Conservation (phyloP, 2,329 filamentous ascomycete genomes). For the Raffaelea arxii region DNA sequence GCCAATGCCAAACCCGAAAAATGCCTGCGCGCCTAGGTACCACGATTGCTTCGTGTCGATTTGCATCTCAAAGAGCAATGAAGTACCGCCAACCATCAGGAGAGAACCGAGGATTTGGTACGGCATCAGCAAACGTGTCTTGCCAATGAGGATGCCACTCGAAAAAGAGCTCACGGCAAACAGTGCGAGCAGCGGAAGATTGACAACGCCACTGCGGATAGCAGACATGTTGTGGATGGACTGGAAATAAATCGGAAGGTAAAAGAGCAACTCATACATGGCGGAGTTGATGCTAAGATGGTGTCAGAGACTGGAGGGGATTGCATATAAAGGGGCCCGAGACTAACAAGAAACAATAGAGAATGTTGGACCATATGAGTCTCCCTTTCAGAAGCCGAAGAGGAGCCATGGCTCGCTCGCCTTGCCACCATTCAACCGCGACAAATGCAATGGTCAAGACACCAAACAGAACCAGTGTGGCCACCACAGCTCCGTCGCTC, state of each 20-base stretch:
- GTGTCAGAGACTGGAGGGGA: neutral
- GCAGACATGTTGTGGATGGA: constrained; percentile 28
- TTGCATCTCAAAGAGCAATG: constrained; percentile 41
- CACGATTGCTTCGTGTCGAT: constrained; percentile 31
- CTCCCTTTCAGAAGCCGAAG: constrained; percentile 28
- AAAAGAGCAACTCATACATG: constrained; percentile 5
- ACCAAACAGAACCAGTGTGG: constrained; percentile 22
- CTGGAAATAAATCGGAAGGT: constrained; percentile 30
- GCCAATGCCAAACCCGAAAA: constrained; percentile 29
- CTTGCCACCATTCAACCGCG: constrained; percentile 21
- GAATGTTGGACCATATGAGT: constrained; percentile 5
- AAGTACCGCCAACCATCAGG: constrained; percentile 32
- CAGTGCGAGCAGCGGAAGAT: constrained; percentile 24
- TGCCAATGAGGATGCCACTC: constrained; percentile 8
- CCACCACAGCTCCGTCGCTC: constrained; percentile 19
- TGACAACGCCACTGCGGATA: constrained; percentile 27
- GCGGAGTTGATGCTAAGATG: neutral
- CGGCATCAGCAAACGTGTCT: constrained; percentile 8
- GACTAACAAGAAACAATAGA: neutral
- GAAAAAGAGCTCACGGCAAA: constrained; percentile 5
- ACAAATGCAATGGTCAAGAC: constrained; percentile 21
- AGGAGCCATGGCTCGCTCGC: constrained; percentile 29
- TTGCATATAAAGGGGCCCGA: neutral
- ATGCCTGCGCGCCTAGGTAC: constrained; percentile 47
- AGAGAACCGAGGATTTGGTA: constrained; percentile 16